Conservation (phyloP, 176 grass and related monocot genomes). For the Aegilops sharonensis region DNA sequence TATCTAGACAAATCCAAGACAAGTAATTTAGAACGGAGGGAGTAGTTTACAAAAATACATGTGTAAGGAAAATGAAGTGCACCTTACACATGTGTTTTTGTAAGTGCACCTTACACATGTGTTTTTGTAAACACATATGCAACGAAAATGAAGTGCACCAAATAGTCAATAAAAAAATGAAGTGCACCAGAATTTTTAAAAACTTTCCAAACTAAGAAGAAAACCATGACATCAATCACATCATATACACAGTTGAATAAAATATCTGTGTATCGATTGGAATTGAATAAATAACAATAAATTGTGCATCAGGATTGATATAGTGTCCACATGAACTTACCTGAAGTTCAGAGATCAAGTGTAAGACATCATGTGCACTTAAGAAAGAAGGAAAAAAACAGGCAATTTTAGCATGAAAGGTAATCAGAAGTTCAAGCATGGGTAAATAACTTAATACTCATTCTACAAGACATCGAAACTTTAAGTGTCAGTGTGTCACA, state of each 20-base stretch:
- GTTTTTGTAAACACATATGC: neutral
- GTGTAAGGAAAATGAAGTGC: neutral
- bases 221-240: neutral
- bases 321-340: conserved; percentile 44
- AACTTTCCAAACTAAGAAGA: neutral
- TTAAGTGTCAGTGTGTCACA: neutral
- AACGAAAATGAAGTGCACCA: neutral
- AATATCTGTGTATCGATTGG: neutral
- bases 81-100: too few relatives aligned
- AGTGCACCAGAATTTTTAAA: neutral
- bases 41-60: neutral
- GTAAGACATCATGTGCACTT: conserved; percentile 59
- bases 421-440: neutral
- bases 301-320: conserved; percentile 21
- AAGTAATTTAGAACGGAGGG: too few relatives aligned
- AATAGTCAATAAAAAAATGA: too few relatives aligned
- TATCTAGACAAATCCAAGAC: too few relatives aligned
- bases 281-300: neutral
- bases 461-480: neutral
- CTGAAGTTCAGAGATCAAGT: conserved; percentile 63
- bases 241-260: neutral
- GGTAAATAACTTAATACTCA: neutral
- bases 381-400: neutral
- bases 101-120: too few relatives aligned
- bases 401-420: neutral